Base-by-base conservation (phyloP, 345 rosid species). In the Geranium brycei region DNA sequence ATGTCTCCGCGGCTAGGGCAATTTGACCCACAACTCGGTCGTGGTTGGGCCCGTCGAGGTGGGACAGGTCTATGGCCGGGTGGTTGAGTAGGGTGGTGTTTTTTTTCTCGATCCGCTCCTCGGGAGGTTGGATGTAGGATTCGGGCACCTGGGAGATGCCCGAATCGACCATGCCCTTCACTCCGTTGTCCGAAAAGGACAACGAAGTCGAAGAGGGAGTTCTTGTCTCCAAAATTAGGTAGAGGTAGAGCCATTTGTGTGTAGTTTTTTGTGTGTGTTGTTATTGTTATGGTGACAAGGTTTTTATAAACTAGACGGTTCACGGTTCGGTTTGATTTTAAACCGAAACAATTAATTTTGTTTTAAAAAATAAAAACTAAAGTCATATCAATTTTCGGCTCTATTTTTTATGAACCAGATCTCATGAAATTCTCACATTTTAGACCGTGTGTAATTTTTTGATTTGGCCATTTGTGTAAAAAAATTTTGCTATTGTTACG, bases 111-210 rank as follows among this genome's bases (percentile, higher is more conserved):
- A 85, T 85, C 71, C 87, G 68, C 67, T 82, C 85, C 47, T 72
- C 1, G 3, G 64, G 66, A 7, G 78, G 81, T 7, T 77, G 81
- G 3, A 73, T 35, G 16, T 71, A 77, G 1, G 19, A 68, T 2
- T 28, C 53, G 12, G 87, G 87, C 10, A 81, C 85, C 41, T 65
- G 31, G n/a, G 76, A 59, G 16, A 81, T 56, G 18, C 87, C 85
- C 4, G 47, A 72, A 58, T 81, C 87, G 56, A 81, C 74, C 60
- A 83, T 31, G n/a, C 87, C 87, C 72, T 83, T 83, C 19, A 83
- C 83, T 1, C 85, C 85, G 1, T 81, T 69, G 35, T n/a, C n/a
- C n/a, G n/a, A n/a, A n/a, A n/a, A n/a, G 64, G 61, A 83, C 81
- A 2, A 80, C 85, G 23, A 80, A 83, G 19, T 80, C 72, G 74